Evolutionary conservation across 1,284 basidiomycete genomes (phyloP), one percentile per base, ranked within the genome.

Genomic region (Bondarzewia mesenterica): DNA sequence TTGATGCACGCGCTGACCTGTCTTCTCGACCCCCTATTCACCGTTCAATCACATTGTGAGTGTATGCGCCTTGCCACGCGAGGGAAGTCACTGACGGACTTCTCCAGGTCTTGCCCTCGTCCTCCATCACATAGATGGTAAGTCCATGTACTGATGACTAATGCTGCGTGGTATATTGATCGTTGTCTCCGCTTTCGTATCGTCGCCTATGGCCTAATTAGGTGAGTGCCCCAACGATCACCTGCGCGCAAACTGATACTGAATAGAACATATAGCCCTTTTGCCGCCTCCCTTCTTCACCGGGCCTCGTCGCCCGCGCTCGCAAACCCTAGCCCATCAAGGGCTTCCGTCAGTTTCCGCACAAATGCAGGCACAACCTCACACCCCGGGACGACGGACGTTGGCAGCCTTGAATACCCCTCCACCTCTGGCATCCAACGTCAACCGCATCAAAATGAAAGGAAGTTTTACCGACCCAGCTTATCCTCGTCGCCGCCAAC

Each of bases 401-500:
- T 52, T 64, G 25, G 62, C 58, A 16, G 57, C 60, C 44, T 58
- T 82, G 52, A 75, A 80, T 37, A 86, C 83, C 41, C 84, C 84
- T 45, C 82, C 85, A 37, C 82, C 77, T 2, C 84, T 83, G 56
- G 72, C 77, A 43, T 70, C 71, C 18, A 66, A 79, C 48, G 64
- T 71, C n/a, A 72, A 68, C 56, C 74, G 78, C 56, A 70, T 82
- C 46, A 78, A 78, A 60, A 64, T 82, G 35, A 83, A 79, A 66
- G 85, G 85, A 50, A 80, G 80, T 57, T 64, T 81, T 42, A 88
- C 85, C 5, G 85, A 87, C 59, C 84, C 85, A 18, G 77, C 82
- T 10, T 78, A 81, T 51, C 74, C 77, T 7, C 73, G 84, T 44
- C 77, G 81, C 50, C 74, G 83, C 25, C 78, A 64, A 20, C 46